These are phyloP conservation scores for Harringtonia aguacate DNA, from an alignment of 2,329 filamentous ascomycete species.

Conservation along the genomic window DNA sequence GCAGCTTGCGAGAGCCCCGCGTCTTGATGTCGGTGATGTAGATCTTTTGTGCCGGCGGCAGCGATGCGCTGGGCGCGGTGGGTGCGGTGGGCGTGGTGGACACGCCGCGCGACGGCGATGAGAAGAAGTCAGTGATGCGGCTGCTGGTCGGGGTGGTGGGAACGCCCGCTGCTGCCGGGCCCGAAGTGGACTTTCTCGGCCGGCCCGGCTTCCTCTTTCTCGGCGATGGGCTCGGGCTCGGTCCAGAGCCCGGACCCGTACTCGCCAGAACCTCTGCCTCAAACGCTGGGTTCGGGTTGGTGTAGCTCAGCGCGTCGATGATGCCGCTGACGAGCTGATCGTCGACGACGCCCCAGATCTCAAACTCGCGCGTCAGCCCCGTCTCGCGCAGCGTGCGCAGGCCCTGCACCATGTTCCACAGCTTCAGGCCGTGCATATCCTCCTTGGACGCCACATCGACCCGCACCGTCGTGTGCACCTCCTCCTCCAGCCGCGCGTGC, in stretches of 20 bases:
- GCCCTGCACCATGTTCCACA: slow-evolving; percentile 90
- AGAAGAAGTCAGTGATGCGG: slow-evolving; percentile 13
- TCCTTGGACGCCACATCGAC: slow-evolving; percentile 66
- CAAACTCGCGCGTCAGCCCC: slow-evolving; percentile 64
- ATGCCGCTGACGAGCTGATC: slow-evolving; percentile 71
- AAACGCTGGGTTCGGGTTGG: slow-evolving; percentile 61
- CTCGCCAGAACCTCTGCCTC: slow-evolving; percentile 42
- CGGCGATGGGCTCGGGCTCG: not conserved
- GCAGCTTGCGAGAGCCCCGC: slow-evolving; percentile 51
- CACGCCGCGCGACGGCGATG: not conserved
- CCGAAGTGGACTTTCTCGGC: slow-evolving; percentile 14
- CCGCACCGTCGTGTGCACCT: slow-evolving; percentile 68
- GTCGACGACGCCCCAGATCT: slow-evolving; percentile 77
- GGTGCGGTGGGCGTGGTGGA: not conserved
- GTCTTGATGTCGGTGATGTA: slow-evolving; percentile 91
- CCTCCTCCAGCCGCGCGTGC: slow-evolving; percentile 73
- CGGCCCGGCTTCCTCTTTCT: slow-evolving; percentile 20
- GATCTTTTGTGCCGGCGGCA: slow-evolving; percentile 21
- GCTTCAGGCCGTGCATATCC: slow-evolving; percentile 67
- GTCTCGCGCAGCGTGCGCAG: slow-evolving; percentile 61
- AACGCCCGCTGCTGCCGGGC: not conserved
- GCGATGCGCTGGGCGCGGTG: not conserved
- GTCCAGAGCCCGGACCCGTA: not conserved
- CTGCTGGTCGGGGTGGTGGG: too few species aligned
- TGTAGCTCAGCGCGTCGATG: slow-evolving; percentile 75